These are phyloP conservation scores for Leucosporidium creatinivorum DNA, from an alignment of 768 basidiomycete genomes.

Conservation along the genomic window DNA sequence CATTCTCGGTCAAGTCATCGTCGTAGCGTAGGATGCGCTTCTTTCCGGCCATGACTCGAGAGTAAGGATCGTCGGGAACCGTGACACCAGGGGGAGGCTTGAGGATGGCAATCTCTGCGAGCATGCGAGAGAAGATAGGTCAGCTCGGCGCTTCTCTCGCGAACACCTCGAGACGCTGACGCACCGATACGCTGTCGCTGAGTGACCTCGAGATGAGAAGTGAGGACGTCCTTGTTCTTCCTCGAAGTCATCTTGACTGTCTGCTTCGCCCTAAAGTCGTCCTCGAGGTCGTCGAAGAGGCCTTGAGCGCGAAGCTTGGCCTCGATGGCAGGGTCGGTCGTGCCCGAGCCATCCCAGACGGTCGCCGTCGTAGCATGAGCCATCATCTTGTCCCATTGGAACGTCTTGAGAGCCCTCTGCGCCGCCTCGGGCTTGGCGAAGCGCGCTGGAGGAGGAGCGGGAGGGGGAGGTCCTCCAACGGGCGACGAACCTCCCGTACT, in stretches of 20 bases:
- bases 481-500: too few relatives aligned
- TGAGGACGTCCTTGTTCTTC: conserved; percentile 70
- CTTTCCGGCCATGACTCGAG: background rate
- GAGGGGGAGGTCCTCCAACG: conserved; percentile 21
- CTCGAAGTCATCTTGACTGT: conserved; percentile 54
- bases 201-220: conserved; percentile 81
- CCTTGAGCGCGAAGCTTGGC: conserved; percentile 74
- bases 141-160: background rate
- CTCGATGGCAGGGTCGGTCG: conserved; percentile 63
- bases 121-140: background rate
- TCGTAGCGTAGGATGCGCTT: conserved; percentile 70
- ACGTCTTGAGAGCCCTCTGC: conserved; percentile 76
- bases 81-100: conserved; percentile 16
- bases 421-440: conserved; percentile 26
- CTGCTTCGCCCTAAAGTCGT: conserved; percentile 95
- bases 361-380: conserved; percentile 78
- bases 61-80: too few relatives aligned
- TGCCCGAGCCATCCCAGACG: conserved; percentile 51
- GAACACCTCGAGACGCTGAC: conserved; percentile 40
- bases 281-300: conserved; percentile 93
- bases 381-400: conserved; percentile 98
- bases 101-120: conserved; percentile 20
- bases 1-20: conserved; percentile 71
- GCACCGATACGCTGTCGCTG: conserved; percentile 88
- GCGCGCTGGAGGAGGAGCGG: conserved; percentile 17